Evolutionary conservation across 331 rosid species (phyloP), one percentile per base, ranked within the genome.

Genomic region (Cydonia oblonga): DNA sequence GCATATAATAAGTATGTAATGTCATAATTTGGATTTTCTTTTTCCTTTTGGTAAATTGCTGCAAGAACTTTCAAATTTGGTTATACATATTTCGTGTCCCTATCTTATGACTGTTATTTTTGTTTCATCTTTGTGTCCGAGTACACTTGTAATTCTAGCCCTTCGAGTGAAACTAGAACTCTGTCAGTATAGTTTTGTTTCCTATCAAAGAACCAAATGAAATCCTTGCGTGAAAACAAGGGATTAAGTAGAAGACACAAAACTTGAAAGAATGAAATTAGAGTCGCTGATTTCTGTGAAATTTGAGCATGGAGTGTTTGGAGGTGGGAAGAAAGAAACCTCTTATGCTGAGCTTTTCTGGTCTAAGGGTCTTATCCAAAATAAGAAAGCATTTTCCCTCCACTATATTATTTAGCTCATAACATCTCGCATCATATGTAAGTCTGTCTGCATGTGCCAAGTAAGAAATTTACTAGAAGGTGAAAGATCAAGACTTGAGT

Each of bases 1-100:
- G 97, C 96, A 52, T 92, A 83, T 81, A 60, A 82, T 32, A 87
- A 89, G 97, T 89, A 82, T 30, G 82, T 70, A 54, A 24, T 5
- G 54, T 76, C 20, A 28, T 19, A 67, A 46, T 52, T 40, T 40
- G 46, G 5, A 40, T 58, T 32, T 9, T 51, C 57, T 72, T 25
- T 5, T 18, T 18, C 19, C 32, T 35, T 35, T 4, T 26, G 9
- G 19, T 22, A n/a, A 35, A 24, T 24, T 61, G 22, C 35, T 58
- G 68, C n/a, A 23, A 59, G 25, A 33, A n/a, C 18, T 20, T 56
- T 15, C 42, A 32, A 29, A 20, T 20, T 32, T 59, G 28, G 29
- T 59, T 59, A 19, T 19, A 8, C 62, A 16, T 59, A 14, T n/a
- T 40, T 72, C 26, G 1, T 1, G 59, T 42, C 44, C n/a, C 7